Conservation (phyloP, 768 basidiomycete genomes). For the Amanita rubescens region DNA sequence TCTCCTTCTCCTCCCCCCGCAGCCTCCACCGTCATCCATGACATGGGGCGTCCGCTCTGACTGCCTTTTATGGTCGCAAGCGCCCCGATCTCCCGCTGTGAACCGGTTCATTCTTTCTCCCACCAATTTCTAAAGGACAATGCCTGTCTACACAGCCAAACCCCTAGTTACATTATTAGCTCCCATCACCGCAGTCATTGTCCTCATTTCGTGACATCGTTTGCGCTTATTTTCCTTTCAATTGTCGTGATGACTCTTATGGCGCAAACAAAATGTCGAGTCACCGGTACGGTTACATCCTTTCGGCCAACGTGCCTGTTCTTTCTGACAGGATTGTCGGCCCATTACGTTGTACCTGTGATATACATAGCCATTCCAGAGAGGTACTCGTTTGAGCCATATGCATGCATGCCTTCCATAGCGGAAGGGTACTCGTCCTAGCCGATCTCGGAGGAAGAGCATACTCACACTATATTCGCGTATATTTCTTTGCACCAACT, state of each 20-base stretch:
- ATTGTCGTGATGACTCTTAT: not conserved
- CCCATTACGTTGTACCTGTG: not conserved
- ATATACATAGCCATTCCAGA: not conserved
- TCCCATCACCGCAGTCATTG: not conserved
- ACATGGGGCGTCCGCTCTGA: not conserved
- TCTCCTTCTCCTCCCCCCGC: not conserved
- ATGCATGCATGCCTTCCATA: not conserved
- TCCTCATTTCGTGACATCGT: not conserved
- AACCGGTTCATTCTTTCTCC: not conserved
- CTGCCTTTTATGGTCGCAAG: not conserved
- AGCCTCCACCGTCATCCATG: not conserved
- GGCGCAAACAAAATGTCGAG: not conserved
- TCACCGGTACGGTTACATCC: not conserved
- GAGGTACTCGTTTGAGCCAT: not conserved
- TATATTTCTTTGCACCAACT: not conserved
- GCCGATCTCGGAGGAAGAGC: not conserved
- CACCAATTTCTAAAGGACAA: not conserved
- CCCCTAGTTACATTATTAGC: slow-evolving; percentile 5
- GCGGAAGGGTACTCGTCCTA: not conserved
- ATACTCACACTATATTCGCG: not conserved
- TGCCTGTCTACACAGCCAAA: not conserved
- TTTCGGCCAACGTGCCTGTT: not conserved
- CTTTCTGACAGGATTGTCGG: not conserved
- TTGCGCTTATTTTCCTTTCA: not conserved
- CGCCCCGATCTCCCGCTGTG: not conserved